Evolutionary conservation across 2,329 filamentous ascomycete genomes (phyloP).

Genomic region (Fusarium sp.): DNA sequence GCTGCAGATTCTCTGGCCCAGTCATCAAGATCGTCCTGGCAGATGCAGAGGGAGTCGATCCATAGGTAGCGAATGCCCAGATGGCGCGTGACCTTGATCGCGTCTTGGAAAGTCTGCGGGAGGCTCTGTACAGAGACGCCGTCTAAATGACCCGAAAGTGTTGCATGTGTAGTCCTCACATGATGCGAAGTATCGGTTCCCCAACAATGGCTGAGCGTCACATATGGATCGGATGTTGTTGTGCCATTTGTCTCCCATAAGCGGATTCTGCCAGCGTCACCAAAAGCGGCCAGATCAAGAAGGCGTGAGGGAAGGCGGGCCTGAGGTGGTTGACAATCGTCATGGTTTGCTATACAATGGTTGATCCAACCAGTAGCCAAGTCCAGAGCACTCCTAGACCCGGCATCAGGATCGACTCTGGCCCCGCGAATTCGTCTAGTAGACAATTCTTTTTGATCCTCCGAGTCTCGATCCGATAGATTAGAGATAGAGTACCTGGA

Average conservation of each 20-base stretch:
- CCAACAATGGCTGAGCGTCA: constrained; percentile 32
- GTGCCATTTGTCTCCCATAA: not conserved
- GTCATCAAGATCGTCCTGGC: constrained; percentile 23
- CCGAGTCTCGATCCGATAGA: not conserved
- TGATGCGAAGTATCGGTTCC: not conserved
- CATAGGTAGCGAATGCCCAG: constrained; percentile 20
- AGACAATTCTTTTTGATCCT: not conserved
- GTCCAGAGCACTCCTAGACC: accelerated
- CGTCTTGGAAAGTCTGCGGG: constrained; percentile 24
- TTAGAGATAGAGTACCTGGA: not conserved
- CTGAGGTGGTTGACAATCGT: not conserved
- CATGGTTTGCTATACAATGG: constrained; percentile 11
- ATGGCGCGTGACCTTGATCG: constrained; percentile 21
- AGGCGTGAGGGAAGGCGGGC: constrained; percentile 16
- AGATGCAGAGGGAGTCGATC: constrained; percentile 32
- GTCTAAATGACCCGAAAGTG: not conserved
- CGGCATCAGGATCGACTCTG: constrained; percentile 5
- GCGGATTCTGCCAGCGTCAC: not conserved
- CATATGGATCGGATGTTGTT: not conserved
- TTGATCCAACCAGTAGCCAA: not conserved
- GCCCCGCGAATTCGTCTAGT: not conserved
- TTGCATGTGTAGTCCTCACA: constrained; percentile 9
- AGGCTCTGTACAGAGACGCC: not conserved
- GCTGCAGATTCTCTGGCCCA: constrained; percentile 22
- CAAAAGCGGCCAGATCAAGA: not conserved